Base-by-base conservation (phyloP, 73 alveolate genomes). In the Stentor coeruleus region DNA sequence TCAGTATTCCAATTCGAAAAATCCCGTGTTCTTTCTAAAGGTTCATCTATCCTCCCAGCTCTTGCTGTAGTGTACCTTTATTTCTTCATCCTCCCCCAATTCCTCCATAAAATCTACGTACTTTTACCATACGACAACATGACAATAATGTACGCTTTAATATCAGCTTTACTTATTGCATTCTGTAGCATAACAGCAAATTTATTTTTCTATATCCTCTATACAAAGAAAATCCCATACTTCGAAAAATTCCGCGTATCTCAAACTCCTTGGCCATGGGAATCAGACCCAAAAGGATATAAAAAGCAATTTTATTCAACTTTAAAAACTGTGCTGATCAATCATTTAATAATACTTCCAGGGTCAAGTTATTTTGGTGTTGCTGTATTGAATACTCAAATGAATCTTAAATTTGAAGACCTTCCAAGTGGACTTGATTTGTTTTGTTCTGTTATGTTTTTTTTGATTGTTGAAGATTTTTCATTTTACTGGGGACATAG, bases 211-310 rank as follows among this genome's bases (percentile, higher is more conserved):
- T 11, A 49, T 20, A 11, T 49, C 20, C 87, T 91, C 20, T 93
- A 93, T 73, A 35, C 40, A 0, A 35, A 72, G 2, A 91, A 90
- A 84, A 66, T 39, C 6, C 98, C 98, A 6, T 93, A 89, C 89
- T 93, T 93, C 77, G 98, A 93, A 88, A 84, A 88, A 39, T 93
- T 85, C 76, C 86, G 91, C 55, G 85, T 88, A 33, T 81, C 86
- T 58, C 66, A 60, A 30, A 88, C 76, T 35, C 94, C 91, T 30
- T 93, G 98, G 98, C 98, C 98, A 28, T 93, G 98, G 98, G 81
- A 90, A 42, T 80, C 81, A 57, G 85, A 93, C 58, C 83, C 85
- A 20, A 92, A 59, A 39, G 94, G 59, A 28, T 92, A 93, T 94
- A 86, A 58, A 11, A n/a, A n/a, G n/a, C n/a, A n/a, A n/a, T 49